A percentile compares a stretch with the other conserved stretches of the same genome.
These are phyloP conservation scores for Amyloporia xantha DNA, from an alignment of 768 basidiomycete species.

Conservation along the genomic window DNA sequence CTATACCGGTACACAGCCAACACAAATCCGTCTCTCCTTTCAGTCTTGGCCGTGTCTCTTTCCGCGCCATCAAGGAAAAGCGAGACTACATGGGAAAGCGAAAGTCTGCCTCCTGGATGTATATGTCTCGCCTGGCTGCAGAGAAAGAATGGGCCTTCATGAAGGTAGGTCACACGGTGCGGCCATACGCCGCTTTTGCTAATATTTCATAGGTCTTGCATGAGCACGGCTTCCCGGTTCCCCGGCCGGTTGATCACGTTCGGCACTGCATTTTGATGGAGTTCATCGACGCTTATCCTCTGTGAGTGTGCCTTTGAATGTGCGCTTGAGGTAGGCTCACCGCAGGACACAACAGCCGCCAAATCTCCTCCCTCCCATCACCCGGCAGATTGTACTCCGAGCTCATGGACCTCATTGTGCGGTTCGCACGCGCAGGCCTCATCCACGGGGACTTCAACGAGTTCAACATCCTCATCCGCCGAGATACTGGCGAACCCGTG, in stretches of 20 bases:
- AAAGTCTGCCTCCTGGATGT: constrained; percentile 98
- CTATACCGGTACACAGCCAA: neutral
- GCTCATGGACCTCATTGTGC: constrained; percentile 94
- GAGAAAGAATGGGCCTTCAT: constrained; percentile 99
- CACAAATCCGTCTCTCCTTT: neutral
- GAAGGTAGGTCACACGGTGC: constrained; percentile 60
- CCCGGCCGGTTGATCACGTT: constrained; percentile 88
- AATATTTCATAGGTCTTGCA: constrained; percentile 62
- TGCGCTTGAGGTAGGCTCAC: neutral
- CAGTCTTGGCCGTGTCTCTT: constrained; percentile 95
- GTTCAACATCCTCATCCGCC: constrained; percentile 93
- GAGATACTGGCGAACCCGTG: constrained; percentile 68
- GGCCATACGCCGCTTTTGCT: constrained; percentile 1
- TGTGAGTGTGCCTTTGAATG: constrained; percentile 46
- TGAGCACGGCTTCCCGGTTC: constrained; percentile 90
- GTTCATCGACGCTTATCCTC: constrained; percentile 87
- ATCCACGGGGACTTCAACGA: constrained; percentile 99
- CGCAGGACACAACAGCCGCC: constrained; percentile 50
- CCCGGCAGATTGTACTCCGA: constrained; percentile 87
- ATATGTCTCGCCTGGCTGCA: constrained; percentile 93
- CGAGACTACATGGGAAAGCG: constrained; percentile 95
- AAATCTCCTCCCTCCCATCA: constrained; percentile 74
- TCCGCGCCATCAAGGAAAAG: constrained; percentile 94
- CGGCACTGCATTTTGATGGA: constrained; percentile 96
- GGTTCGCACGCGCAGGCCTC: constrained; percentile 88